Evolutionary conservation across 2,329 filamentous ascomycete species (phyloP).

Genomic region (Pseudogymnoascus sp.): DNA sequence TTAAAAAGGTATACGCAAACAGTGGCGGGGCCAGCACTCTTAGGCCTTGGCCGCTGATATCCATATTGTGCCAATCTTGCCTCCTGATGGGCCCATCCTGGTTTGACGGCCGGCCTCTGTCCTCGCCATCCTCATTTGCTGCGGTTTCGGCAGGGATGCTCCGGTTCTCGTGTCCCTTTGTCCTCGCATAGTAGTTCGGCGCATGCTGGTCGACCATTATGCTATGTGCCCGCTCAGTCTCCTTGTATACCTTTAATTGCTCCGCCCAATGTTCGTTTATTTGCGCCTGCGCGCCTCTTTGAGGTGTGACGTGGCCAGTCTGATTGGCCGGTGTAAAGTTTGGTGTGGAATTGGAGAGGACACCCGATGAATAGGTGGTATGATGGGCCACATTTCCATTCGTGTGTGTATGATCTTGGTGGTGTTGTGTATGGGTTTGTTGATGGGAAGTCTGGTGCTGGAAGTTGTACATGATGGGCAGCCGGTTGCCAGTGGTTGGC

Average conservation of each 20-base stretch:
- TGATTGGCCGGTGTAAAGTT: slow-evolving; percentile 44
- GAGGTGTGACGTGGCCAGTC: slow-evolving; percentile 45
- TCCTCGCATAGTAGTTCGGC: slow-evolving; percentile 63
- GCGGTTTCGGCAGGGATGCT: slow-evolving; percentile 43
- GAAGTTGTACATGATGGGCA: slow-evolving; percentile 63
- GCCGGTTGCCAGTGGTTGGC: slow-evolving; percentile 38
- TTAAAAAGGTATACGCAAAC: slow-evolving; percentile 82
- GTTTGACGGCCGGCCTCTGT: slow-evolving; percentile 52
- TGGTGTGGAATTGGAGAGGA: slow-evolving; percentile 56
- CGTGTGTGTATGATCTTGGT: slow-evolving; percentile 49
- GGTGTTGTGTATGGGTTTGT: slow-evolving; percentile 53
- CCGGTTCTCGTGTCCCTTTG: slow-evolving; percentile 62
- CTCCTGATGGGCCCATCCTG: slow-evolving; percentile 57
- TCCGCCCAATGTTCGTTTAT: slow-evolving; percentile 73
- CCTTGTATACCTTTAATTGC: slow-evolving; percentile 73
- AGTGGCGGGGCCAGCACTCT: slow-evolving; percentile 71
- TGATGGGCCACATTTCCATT: slow-evolving; percentile 51
- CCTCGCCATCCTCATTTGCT: slow-evolving; percentile 40
- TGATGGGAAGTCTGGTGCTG: slow-evolving; percentile 45
- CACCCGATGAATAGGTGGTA: slow-evolving; percentile 52
- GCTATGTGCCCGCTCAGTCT: slow-evolving; percentile 62
- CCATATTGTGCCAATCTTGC: slow-evolving; percentile 87
- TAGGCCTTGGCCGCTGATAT: slow-evolving; percentile 92
- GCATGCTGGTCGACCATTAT: slow-evolving; percentile 62
- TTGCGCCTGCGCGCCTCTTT: slow-evolving; percentile 42